A percentile compares a stretch with the other conserved stretches of the same genome.
phyloP scores from a whole-genome alignment of 495 filamentous ascomycete species.

The Penicillium mononematosum region DNA sequence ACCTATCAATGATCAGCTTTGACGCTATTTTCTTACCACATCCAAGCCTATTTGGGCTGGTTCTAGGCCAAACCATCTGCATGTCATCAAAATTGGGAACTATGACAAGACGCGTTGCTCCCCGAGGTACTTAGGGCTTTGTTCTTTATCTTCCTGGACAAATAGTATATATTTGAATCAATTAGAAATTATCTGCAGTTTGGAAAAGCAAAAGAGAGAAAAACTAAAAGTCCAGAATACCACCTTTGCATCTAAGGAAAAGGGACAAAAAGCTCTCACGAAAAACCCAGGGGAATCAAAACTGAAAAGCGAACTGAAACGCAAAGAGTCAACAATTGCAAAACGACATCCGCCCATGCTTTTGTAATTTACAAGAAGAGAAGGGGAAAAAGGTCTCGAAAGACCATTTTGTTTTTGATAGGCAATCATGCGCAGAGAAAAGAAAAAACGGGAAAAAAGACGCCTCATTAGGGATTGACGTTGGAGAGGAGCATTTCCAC shows the following conservation, averaged over 20 bases:
- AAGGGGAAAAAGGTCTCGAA: slow-evolving; percentile 6
- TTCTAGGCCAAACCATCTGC: slow-evolving; percentile 14
- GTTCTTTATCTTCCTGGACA: neutral
- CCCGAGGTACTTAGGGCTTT: neutral
- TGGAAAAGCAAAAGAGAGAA: slow-evolving; percentile 8
- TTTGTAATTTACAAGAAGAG: slow-evolving; percentile 46
- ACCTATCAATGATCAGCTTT: neutral
- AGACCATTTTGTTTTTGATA: slow-evolving; percentile 17
- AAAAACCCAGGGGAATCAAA: slow-evolving; percentile 23
- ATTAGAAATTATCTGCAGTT: slow-evolving; percentile 27
- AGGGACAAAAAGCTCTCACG: slow-evolving; percentile 17
- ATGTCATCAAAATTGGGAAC: slow-evolving; percentile 15
- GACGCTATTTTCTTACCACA: neutral
- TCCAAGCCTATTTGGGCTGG: neutral
- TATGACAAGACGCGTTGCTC: neutral
- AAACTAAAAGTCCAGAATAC: slow-evolving; percentile 18
- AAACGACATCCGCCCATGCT: slow-evolving; percentile 41
- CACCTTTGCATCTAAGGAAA: slow-evolving; percentile 28
- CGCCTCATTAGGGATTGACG: neutral
- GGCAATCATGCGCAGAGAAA: slow-evolving; percentile 18
- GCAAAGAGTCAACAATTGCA: slow-evolving; percentile 24
- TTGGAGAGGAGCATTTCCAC: neutral
- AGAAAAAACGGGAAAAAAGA: slow-evolving; percentile 8
- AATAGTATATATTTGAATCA: slow-evolving; percentile 6
- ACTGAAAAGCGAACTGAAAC: slow-evolving; percentile 24